Evolutionary conservation across 192 early-diverging fungal genomes (phyloP).

Genomic region (Podila epicladia): DNA sequence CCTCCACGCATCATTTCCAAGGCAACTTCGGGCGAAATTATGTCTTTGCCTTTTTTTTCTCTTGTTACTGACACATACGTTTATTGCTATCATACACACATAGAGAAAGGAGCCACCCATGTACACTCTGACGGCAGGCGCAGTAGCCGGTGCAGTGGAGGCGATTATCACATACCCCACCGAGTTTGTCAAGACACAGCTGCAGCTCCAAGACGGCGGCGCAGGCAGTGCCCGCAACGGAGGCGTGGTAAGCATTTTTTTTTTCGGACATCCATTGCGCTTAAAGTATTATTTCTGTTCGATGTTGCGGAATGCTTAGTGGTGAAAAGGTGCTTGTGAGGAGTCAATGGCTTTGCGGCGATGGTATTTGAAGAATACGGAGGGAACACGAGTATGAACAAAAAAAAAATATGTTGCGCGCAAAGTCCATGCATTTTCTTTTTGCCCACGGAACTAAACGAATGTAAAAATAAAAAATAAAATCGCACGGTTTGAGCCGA

Average conservation of each 20-base stretch:
- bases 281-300: not conserved
- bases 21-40: not conserved
- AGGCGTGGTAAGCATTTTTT: slow-evolving; percentile 15
- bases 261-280: no score
- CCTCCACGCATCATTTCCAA: no score
- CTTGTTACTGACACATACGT: not conserved
- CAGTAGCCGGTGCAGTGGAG: slow-evolving; percentile 89
- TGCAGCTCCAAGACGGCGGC: slow-evolving; percentile 81
- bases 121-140: slow-evolving; percentile 81
- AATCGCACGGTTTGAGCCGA: no score
- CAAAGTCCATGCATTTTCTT: no score
- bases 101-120: slow-evolving; percentile 35
- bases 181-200: slow-evolving; percentile 93
- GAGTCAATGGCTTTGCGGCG: not conserved
- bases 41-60: not conserved
- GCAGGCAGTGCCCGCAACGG: slow-evolving; percentile 18
- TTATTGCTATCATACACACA: no score
- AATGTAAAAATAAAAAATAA: no score
- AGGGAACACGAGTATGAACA: no score
- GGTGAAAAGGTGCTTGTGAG: not conserved
- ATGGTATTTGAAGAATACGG: no score
- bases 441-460: no score
- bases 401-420: no score
- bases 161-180: slow-evolving; percentile 93
- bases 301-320: not conserved